Percentiles rank a stretch among this genome's conserved stretches.
Evolutionary conservation across 2,329 filamentous ascomycete species (phyloP).

Genomic region (Apiospora hydei): DNA sequence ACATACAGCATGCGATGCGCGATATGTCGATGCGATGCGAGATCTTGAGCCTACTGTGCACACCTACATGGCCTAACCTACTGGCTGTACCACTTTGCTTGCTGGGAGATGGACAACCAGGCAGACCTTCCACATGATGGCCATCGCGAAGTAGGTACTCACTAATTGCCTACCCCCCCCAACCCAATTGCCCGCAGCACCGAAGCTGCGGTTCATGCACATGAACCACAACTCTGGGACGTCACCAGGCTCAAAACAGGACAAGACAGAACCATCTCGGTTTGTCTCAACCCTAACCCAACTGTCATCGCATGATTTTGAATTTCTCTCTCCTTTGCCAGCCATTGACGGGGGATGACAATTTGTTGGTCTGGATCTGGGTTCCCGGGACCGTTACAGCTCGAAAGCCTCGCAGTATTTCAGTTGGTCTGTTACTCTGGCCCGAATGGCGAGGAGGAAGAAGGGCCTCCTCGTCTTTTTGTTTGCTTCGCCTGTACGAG

Average conservation of each 20-base stretch:
- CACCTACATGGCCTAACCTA: neutral
- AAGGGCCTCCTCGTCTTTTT: neutral
- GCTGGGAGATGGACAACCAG: neutral
- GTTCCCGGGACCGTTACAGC: constrained; percentile 2
- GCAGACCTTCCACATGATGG: too few species aligned
- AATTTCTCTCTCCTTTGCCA: constrained; percentile 2
- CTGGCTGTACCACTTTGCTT: neutral
- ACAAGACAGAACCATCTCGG: constrained; percentile 12
- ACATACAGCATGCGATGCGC: neutral
- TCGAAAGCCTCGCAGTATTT: constrained; percentile 11
- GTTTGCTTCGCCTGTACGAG: constrained; percentile 11
- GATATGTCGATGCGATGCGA: neutral
- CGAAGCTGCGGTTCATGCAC: constrained; percentile 19
- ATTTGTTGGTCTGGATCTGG: neutral
- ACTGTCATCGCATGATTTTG: constrained; percentile 20
- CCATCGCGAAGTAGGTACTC: neutral
- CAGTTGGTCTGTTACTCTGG: neutral
- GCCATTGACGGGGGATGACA: neutral
- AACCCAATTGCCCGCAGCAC: constrained; percentile 10
- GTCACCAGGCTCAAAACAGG: constrained; percentile 17
- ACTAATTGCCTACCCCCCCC: neutral
- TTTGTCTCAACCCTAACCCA: constrained; percentile 19
- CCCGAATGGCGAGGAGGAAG: neutral
- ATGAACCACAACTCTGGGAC: constrained; percentile 19
- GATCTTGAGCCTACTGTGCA: constrained; percentile 2